Conservation (phyloP, 768 basidiomycete genomes). For the Lactarius pseudohatsudake region DNA sequence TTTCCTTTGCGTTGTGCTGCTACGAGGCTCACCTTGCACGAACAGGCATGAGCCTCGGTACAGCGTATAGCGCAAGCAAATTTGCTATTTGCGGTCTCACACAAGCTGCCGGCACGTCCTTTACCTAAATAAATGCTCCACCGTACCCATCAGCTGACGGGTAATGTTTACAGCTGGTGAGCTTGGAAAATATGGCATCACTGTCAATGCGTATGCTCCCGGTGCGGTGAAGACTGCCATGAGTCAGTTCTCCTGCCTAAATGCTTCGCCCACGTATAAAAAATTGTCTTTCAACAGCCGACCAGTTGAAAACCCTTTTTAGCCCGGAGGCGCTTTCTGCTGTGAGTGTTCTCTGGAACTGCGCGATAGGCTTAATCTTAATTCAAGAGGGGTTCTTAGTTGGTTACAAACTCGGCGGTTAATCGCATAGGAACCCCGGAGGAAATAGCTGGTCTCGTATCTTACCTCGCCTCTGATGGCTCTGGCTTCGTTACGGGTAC, state of each 20-base stretch:
- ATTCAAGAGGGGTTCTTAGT: neutral
- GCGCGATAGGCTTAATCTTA: no score
- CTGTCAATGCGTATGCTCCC: conserved; percentile 33
- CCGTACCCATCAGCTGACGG: neutral
- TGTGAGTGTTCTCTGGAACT: conserved; percentile 1
- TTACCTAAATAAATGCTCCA: neutral
- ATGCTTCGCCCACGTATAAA: neutral
- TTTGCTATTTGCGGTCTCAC: conserved; percentile 33
- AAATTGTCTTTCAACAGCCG: neutral
- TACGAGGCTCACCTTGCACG: neutral
- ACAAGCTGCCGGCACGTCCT: conserved; percentile 25
- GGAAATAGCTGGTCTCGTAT: conserved; percentile 29
- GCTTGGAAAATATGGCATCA: conserved; percentile 27
- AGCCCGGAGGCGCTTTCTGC: neutral
- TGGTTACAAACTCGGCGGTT: neutral
- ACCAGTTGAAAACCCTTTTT: neutral
- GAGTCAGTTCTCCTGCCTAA: conserved; percentile 20
- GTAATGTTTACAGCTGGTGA: conserved; percentile 23
- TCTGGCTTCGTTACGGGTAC: conserved; percentile 29
- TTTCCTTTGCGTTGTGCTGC: neutral
- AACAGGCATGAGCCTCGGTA: neutral
- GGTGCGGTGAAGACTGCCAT: conserved; percentile 28
- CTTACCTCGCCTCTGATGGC: conserved; percentile 27
- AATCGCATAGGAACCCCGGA: conserved; percentile 17
- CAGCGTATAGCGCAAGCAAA: conserved; percentile 28